Evolutionary conservation across 2,329 filamentous ascomycete species (phyloP), one percentile per base, ranked within the genome.

Genomic region (Alternaria postmessia): DNA sequence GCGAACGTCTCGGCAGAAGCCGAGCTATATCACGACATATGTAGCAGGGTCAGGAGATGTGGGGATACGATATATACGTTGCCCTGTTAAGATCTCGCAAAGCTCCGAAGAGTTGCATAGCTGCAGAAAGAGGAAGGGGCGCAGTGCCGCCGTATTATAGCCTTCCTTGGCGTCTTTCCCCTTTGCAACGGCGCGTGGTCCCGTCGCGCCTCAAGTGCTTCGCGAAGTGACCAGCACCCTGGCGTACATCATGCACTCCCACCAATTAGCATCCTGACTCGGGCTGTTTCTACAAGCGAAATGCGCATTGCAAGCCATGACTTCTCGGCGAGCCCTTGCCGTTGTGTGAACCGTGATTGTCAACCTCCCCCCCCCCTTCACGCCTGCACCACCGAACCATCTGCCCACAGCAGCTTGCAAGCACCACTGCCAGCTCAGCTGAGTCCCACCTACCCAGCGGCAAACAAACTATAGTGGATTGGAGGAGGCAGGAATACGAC

Each of bases 121-220:
- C 39, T 7, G 39, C 39, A 42, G 39, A 49, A n/a, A 49, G 20
- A 49, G 20, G 30, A 49, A 12, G 20, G 32, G 46, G 46, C 46
- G 46, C 30, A 49, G 46, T 49, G 32, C 46, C 30, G 46, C 46
- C 46, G 32, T 49, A 49, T 38, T 49, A 49, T 49, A 49, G 46
- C 46, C 46, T 49, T 22, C 20, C 46, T 49, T 38, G 46, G 46
- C 46, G 46, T 36, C 46, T 34, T 36, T 49, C 46, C 46, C 46
- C 46, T 38, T 49, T 49, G 46, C 32, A 49, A 49, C 32, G 46
- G 46, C 46, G 32, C 20, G 32, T 49, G 46, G 16, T 49, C 46
- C 46, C 46, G 32, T n/a, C 46, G 46, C 46, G 39, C 20, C 39
- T 42, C 39, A 24, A 42, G 39, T 49, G 46, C 30, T 49, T 36